Evolutionary conservation across 2,329 filamentous ascomycete species (phyloP).

Genomic region (Neocatenulostroma microsporum): DNA sequence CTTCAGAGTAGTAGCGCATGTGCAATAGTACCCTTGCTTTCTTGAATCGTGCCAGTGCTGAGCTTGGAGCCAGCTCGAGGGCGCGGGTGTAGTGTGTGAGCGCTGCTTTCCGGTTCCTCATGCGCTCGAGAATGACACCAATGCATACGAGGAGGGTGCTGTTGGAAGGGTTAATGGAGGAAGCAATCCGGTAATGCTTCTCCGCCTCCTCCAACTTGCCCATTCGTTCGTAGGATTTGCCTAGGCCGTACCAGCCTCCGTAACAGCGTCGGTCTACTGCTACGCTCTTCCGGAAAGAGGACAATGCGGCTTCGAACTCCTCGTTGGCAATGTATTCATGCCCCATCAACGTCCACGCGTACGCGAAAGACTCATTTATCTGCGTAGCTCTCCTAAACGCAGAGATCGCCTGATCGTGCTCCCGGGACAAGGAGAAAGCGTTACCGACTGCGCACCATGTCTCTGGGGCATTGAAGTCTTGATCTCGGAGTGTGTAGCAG

Average conservation of each 20-base stretch:
- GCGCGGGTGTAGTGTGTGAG: conserved; percentile 76
- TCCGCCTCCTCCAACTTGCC: conserved; percentile 65
- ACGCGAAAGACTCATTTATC: conserved; percentile 81
- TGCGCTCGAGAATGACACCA: conserved; percentile 75
- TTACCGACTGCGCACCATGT: conserved; percentile 96
- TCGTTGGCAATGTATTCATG: conserved; percentile 95
- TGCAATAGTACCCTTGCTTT: conserved; percentile 82
- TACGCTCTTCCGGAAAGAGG: conserved; percentile 78
- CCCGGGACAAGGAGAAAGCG: conserved; percentile 81
- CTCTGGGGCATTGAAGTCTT: conserved; percentile 81
- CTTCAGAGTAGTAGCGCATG: conserved; percentile 60
- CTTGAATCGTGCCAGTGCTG: conserved; percentile 80
- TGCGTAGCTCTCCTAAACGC: conserved; percentile 95
- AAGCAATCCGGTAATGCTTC: conserved; percentile 81
- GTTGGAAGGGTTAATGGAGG: conserved; percentile 86
- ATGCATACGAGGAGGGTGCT: conserved; percentile 88
- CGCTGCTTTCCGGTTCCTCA: conserved; percentile 71
- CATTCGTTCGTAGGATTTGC: conserved; percentile 55
- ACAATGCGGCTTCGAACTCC: conserved; percentile 90
- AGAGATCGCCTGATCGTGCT: conserved; percentile 87
- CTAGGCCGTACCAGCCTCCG: conserved; percentile 92
- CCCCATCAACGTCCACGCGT: conserved; percentile 90
- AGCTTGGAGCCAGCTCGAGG: conserved; percentile 70
- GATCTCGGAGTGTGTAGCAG: conserved; percentile 80
- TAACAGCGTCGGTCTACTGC: conserved; percentile 83